Evolutionary conservation across 1,284 basidiomycete genomes (phyloP), one percentile per base, ranked within the genome.

Genomic region (Trichosporon sp.): DNA sequence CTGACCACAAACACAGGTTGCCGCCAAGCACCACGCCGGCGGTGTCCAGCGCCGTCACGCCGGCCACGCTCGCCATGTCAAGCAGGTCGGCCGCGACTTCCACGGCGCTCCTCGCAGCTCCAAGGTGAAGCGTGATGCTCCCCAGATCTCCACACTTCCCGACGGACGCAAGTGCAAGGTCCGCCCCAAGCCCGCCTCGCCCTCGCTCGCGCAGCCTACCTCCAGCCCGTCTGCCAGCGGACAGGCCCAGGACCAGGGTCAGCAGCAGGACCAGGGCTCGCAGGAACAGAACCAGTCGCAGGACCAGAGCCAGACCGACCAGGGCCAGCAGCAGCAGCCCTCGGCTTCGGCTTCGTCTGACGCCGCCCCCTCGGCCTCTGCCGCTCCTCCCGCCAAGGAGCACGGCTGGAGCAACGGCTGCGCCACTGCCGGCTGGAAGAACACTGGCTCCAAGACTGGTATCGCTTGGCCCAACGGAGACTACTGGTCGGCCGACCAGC

Each of bases 401-500:
- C 4, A 11, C 27, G 31, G 4, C 27, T 54, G 19, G 49, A 8
- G n/a, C n/a, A n/a, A 2, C 25, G 49, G 49, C 25, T 27, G 25
- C 49, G 49, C 49, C 49, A 54, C 49, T 31, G 49, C 49, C 9
- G 65, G 65, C n/a, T 58, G 61, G 7, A 64, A 40, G 49, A 71
- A 74, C 69, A 31, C 64, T 6, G 69, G 73, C 27, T 75, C 80
- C 60, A 89, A 90, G 80, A 80, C 84, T 21, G 86, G 88, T 70
- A 71, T 87, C 37, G 86, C 84, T 16, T 91, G 88, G 87, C 82
- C 86, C 59, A 85, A 86, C 70, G 83, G 83, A 6, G 54, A 60
- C 44, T 67, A 31, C n/a, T 40, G 40, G 23, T n/a, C 19, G 4
- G 29, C 57, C 3, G 37, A 44, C 36, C 27, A 61, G 8, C 16